phyloP scores from a whole-genome alignment of 2,329 filamentous ascomycete genomes.

The Sporothrix brasiliensis region DNA sequence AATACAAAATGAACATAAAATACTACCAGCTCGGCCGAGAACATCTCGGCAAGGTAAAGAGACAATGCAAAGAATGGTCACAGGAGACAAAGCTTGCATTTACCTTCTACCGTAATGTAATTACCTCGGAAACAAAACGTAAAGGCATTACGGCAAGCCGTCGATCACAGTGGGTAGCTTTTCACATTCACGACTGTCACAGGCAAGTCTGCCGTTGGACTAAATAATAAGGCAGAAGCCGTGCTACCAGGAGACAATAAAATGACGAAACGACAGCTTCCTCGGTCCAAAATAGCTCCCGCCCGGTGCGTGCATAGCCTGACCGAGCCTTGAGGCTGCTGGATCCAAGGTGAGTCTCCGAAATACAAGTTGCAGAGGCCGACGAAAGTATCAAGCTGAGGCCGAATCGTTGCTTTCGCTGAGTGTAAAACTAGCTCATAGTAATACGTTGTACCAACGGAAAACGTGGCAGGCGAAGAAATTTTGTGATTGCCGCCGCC shows the following conservation, averaged over 20 bases:
- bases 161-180: background rate
- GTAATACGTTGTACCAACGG: background rate
- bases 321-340: background rate
- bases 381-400: background rate
- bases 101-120: background rate
- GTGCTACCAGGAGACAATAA: background rate
- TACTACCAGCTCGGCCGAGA: background rate
- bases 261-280: background rate
- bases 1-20: background rate
- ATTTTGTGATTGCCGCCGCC: conserved; percentile 11
- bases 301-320: conserved; percentile 16
- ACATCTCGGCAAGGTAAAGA: background rate
- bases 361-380: background rate
- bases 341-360: conserved; percentile 2
- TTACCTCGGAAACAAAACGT: background rate
- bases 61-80: background rate
- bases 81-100: background rate
- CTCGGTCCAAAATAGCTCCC: conserved; percentile 27
- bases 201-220: background rate
- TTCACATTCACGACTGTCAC: conserved; percentile 19
- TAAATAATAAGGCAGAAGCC: background rate
- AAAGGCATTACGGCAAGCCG: background rate
- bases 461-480: conserved; percentile 25
- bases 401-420: background rate
- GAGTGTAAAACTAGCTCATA: too few relatives aligned